Conservation (phyloP, 768 basidiomycete species). For the Dacryopinax spathularia region DNA sequence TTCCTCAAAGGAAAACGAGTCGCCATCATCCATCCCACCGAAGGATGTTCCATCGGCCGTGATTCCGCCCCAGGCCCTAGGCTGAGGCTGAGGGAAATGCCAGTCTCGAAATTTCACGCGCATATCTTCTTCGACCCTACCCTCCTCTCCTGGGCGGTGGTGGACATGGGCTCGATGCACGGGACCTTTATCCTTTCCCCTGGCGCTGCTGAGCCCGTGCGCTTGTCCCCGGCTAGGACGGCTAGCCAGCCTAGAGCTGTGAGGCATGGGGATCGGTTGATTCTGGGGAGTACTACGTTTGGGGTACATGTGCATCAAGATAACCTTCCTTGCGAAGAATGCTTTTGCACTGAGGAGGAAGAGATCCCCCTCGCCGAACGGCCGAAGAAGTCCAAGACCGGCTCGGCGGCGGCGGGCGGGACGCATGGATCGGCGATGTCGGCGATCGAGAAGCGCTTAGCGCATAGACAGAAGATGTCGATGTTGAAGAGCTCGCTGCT, state of each 20-base stretch:
- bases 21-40: conserved; percentile 43
- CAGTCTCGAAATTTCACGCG: conserved; percentile 68
- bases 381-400: conserved; percentile 8
- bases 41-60: conserved; percentile 59
- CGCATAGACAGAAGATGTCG: conserved; percentile 43
- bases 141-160: conserved; percentile 50
- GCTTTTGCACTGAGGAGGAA: conserved; percentile 36
- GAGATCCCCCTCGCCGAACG: conserved; percentile 47
- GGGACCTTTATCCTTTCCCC: conserved; percentile 50
- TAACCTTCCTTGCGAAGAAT: conserved; percentile 46
- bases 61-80: conserved; percentile 43
- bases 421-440: conserved; percentile 19
- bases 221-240: conserved; percentile 49
- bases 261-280: conserved; percentile 48
- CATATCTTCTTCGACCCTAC: conserved; percentile 54
- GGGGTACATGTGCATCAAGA: conserved; percentile 53
- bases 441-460: conserved; percentile 31
- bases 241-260: conserved; percentile 56
- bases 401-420: too few species aligned
- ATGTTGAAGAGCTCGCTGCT: conserved; percentile 52
- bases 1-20: conserved; percentile 20
- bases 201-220: conserved; percentile 16
- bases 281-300: conserved; percentile 58
- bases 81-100: conserved; percentile 69
- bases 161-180: conserved; percentile 77